Percentiles rank a stretch among this genome's conserved stretches.
Evolutionary conservation across 2,329 filamentous ascomycete species (phyloP).

Genomic region (Neonectria magnoliae): DNA sequence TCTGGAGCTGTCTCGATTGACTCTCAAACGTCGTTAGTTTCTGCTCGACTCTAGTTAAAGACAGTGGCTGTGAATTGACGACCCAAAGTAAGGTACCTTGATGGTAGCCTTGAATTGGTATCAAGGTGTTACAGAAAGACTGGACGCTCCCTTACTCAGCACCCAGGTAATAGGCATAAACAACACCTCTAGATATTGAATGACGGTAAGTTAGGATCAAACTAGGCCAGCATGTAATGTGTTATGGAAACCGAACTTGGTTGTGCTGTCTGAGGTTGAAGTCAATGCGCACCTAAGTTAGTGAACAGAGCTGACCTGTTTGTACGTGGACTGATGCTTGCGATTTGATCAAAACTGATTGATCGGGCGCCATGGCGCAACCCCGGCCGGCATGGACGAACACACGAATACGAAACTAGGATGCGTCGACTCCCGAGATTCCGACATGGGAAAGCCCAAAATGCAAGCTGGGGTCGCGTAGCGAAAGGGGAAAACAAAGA

Average conservation of each 20-base stretch:
- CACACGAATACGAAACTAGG: slow-evolving; percentile 19
- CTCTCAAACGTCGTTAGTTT: not conserved
- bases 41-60: not conserved
- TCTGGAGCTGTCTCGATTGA: too few relatives aligned
- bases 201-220: too few relatives aligned
- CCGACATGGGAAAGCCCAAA: not conserved
- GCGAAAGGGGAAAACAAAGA: not conserved
- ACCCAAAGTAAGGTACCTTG: not conserved
- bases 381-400: not conserved
- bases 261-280: not conserved
- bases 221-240: not conserved
- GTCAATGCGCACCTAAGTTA: not conserved
- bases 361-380: not conserved
- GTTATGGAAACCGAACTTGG: not conserved
- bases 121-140: too few relatives aligned
- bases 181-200: too few relatives aligned
- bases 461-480: not conserved
- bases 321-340: slow-evolving; percentile 5
- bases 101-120: not conserved
- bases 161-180: too few relatives aligned
- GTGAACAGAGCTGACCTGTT: not conserved
- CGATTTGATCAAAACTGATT: slow-evolving; percentile 12
- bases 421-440: slow-evolving; percentile 10
- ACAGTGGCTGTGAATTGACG: too few relatives aligned
- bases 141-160: too few relatives aligned